Percentiles rank a stretch among this genome's conserved stretches.
phyloP scores from a whole-genome alignment of 2,329 filamentous ascomycete species.

The Neopestalotiopsis clavispora region DNA sequence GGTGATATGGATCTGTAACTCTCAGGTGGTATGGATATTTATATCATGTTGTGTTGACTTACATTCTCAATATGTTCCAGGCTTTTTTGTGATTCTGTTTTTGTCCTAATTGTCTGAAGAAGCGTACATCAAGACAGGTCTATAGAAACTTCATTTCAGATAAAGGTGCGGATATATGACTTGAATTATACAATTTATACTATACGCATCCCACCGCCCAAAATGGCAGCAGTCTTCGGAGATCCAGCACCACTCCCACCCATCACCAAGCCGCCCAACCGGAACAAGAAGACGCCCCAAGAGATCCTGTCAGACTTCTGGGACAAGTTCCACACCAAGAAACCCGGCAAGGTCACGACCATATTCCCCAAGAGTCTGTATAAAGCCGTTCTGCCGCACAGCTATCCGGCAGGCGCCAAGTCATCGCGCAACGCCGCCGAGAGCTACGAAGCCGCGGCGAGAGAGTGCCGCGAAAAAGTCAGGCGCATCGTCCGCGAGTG shows the following conservation, averaged over 20 bases:
- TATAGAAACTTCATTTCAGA: too few relatives aligned
- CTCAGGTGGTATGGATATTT: too few relatives aligned
- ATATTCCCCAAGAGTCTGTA: slow-evolving; percentile 49
- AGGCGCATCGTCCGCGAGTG: slow-evolving; percentile 49
- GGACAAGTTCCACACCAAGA: slow-evolving; percentile 45
- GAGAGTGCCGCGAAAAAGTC: slow-evolving; percentile 45
- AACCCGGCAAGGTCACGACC: slow-evolving; percentile 48
- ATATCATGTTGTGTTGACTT: too few relatives aligned
- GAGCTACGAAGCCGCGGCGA: slow-evolving; percentile 46
- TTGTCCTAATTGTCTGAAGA: too few relatives aligned
- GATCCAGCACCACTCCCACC: slow-evolving; percentile 15
- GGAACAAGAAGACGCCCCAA: slow-evolving; percentile 40
- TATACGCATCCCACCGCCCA: background rate
- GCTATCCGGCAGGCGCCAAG: slow-evolving; percentile 30
- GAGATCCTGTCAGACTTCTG: slow-evolving; percentile 47
- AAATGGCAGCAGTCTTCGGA: slow-evolving; percentile 10
- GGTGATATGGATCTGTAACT: too few relatives aligned
- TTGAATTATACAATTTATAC: too few relatives aligned
- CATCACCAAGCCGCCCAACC: slow-evolving; percentile 21
- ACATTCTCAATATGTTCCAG: too few relatives aligned
- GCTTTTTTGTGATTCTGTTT: too few relatives aligned
- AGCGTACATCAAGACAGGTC: too few relatives aligned
- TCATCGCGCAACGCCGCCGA: slow-evolving; percentile 43
- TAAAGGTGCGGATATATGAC: too few relatives aligned
- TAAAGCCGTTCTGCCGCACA: slow-evolving; percentile 34